A percentile compares a stretch with the other conserved stretches of the same genome.
Evolutionary conservation across 441 rosid genomes (phyloP).

Genomic region (Kokia cookei): DNA sequence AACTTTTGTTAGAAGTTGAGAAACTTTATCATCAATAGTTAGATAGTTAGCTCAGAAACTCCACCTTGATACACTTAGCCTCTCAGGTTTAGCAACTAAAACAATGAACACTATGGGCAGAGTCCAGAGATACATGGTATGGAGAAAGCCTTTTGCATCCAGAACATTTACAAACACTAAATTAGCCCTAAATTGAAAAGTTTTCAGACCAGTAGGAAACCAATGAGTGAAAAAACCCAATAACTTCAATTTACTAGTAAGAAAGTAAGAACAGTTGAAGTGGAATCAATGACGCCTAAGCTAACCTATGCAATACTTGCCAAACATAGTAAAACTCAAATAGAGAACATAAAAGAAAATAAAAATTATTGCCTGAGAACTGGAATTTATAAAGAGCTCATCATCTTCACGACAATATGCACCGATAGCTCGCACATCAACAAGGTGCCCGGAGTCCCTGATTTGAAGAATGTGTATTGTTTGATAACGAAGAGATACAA

Average conservation of each 20-base stretch:
- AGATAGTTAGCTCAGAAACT: slow-evolving; percentile 11
- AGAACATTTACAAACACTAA: background rate
- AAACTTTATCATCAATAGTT: slow-evolving; percentile 38
- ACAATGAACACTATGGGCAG: background rate
- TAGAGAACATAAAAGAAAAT: background rate
- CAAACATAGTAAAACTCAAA: background rate
- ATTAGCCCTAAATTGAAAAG: background rate
- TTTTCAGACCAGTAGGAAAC: background rate
- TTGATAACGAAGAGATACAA: slow-evolving; percentile 83
- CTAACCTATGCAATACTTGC: background rate
- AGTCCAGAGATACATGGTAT: background rate
- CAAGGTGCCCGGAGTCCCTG: slow-evolving; percentile 86
- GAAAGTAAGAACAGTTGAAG: background rate
- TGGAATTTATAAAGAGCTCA: slow-evolving; percentile 81
- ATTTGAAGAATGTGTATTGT: slow-evolving; percentile 84
- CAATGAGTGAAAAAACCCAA: background rate
- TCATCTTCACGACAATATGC: slow-evolving; percentile 87
- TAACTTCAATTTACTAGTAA: background rate
- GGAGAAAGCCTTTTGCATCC: background rate
- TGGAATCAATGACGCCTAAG: background rate
- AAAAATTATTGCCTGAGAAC: slow-evolving; percentile 52
- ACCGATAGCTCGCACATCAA: slow-evolving; percentile 84
- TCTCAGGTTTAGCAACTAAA: background rate
- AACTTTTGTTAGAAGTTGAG: slow-evolving; percentile 38
- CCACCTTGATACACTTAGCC: background rate